A percentile compares a stretch with the other conserved stretches of the same genome.
These are phyloP conservation scores for Podospora pseudocomata DNA, from an alignment of 495 filamentous ascomycete genomes.

Conservation along the genomic window DNA sequence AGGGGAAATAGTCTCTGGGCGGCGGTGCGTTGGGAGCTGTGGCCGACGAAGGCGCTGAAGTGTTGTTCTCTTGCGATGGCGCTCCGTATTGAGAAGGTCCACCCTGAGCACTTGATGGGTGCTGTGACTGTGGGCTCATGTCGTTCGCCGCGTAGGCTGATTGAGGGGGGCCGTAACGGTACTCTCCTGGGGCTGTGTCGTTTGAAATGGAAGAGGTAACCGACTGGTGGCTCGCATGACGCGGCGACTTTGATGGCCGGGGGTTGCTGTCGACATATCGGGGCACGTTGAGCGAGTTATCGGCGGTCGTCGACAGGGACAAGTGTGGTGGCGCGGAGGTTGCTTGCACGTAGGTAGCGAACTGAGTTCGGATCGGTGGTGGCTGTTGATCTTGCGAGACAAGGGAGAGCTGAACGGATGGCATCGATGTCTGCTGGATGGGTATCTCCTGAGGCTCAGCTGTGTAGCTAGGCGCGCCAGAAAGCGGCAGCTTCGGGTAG, in stretches of 20 bases:
- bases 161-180: slow-evolving; percentile 46
- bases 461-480: slow-evolving; percentile 40
- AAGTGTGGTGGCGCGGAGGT: slow-evolving; percentile 43
- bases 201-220: slow-evolving; percentile 41
- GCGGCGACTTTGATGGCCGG: slow-evolving; percentile 51
- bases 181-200: slow-evolving; percentile 45
- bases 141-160: slow-evolving; percentile 32
- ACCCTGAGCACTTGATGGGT: slow-evolving; percentile 18
- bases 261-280: slow-evolving; percentile 53
- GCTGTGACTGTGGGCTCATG: slow-evolving; percentile 35
- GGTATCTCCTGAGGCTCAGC: slow-evolving; percentile 49
- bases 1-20: slow-evolving; percentile 46
- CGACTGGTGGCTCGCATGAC: slow-evolving; percentile 49
- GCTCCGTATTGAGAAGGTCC: slow-evolving; percentile 21
- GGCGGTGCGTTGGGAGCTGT: slow-evolving; percentile 28
- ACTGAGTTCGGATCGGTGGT: slow-evolving; percentile 46
- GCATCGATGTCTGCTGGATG: slow-evolving; percentile 48
- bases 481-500: slow-evolving; percentile 47
- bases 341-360: slow-evolving; percentile 43
- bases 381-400: slow-evolving; percentile 38
- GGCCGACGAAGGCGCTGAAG: slow-evolving; percentile 19
- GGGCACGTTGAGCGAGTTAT: slow-evolving; percentile 41
- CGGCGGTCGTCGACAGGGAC: slow-evolving; percentile 39
- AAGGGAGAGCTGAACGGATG: slow-evolving; percentile 47
- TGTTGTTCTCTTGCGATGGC: slow-evolving; percentile 6